A percentile compares a stretch with the other conserved stretches of the same genome.
These are phyloP conservation scores for Diaporthe velutina DNA, from an alignment of 2,329 filamentous ascomycete species.

Conservation along the genomic window DNA sequence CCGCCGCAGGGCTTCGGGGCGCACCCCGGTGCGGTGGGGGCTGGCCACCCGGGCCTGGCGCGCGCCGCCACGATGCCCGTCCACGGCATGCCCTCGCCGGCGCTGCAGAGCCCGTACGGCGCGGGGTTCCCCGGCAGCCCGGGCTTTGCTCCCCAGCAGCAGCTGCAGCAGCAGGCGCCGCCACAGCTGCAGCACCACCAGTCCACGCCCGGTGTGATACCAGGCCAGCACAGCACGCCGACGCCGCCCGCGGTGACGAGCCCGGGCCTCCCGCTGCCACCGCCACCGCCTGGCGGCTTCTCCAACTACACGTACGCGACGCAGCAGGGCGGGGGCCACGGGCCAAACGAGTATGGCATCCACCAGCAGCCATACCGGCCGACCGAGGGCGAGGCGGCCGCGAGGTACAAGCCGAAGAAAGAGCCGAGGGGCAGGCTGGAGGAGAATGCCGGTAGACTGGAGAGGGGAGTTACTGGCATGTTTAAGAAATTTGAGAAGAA, in stretches of 20 bases:
- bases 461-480: constrained; percentile 79
- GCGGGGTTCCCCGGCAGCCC: constrained; percentile 58
- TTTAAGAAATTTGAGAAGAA: constrained; percentile 86
- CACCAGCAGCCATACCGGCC: constrained; percentile 80
- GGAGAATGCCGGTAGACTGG: constrained; percentile 74
- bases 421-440: constrained; percentile 69
- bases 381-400: constrained; percentile 68
- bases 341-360: constrained; percentile 64
- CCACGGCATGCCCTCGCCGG: constrained; percentile 55
- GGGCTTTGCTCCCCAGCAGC: constrained; percentile 55
- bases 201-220: background rate
- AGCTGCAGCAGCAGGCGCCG: constrained; percentile 45
- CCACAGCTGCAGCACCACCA: constrained; percentile 47
- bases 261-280: constrained; percentile 53
- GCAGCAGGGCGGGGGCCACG: constrained; percentile 44
- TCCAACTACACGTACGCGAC: constrained; percentile 63
- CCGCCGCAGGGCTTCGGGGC: constrained; percentile 58
- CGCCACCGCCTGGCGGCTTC: constrained; percentile 67
- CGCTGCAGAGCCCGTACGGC: constrained; percentile 58
- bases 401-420: constrained; percentile 58
- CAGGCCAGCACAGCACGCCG: constrained; percentile 41
- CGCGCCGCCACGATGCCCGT: constrained; percentile 65
- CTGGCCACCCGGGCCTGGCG: constrained; percentile 58
- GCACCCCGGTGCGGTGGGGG: no score
- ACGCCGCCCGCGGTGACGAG: constrained; percentile 50